phyloP scores from a whole-genome alignment of 768 basidiomycete species.

The Lactarius pseudohatsudake region DNA sequence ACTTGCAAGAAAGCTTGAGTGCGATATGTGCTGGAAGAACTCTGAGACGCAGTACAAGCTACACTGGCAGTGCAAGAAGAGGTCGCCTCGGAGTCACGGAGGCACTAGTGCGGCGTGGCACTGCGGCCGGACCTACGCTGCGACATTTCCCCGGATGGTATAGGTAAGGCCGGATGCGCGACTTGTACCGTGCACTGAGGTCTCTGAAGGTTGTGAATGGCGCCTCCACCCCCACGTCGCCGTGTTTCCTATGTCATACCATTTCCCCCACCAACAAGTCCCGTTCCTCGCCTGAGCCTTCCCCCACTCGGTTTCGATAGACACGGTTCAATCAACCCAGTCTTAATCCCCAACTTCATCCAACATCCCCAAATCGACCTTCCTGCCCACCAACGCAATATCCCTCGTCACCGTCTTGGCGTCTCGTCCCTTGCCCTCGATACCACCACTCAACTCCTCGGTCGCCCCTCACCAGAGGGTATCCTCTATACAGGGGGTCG shows the following conservation, averaged over 20 bases:
- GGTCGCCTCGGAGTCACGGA: no score
- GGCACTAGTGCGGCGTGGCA: no score
- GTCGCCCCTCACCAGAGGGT: slow-evolving; percentile 68
- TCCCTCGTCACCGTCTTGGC: slow-evolving; percentile 71
- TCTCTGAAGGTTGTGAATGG: slow-evolving; percentile 14
- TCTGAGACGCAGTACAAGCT: no score
- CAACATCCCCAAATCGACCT: not conserved
- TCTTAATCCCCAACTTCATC: slow-evolving; percentile 49
- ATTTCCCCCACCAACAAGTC: slow-evolving; percentile 50
- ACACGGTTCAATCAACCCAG: slow-evolving; percentile 66
- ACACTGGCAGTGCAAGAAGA: no score
- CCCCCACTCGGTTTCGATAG: slow-evolving; percentile 64
- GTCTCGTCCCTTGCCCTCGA: slow-evolving; percentile 88
- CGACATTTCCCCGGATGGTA: no score
- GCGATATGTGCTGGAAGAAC: no score
- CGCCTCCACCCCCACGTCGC: slow-evolving; percentile 47
- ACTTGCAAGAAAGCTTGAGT: no score
- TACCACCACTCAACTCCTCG: slow-evolving; percentile 72
- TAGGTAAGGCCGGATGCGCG: no score
- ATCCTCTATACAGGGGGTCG: slow-evolving; percentile 89
- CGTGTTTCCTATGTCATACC: slow-evolving; percentile 90
- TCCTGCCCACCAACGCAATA: not conserved
- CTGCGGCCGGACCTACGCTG: no score
- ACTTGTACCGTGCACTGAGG: no score
- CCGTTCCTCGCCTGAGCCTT: slow-evolving; percentile 64